Percentiles rank a stretch among this genome's conserved stretches.
phyloP scores from a whole-genome alignment of 805 yeast genomes.

The Debaryomyces maramus region DNA sequence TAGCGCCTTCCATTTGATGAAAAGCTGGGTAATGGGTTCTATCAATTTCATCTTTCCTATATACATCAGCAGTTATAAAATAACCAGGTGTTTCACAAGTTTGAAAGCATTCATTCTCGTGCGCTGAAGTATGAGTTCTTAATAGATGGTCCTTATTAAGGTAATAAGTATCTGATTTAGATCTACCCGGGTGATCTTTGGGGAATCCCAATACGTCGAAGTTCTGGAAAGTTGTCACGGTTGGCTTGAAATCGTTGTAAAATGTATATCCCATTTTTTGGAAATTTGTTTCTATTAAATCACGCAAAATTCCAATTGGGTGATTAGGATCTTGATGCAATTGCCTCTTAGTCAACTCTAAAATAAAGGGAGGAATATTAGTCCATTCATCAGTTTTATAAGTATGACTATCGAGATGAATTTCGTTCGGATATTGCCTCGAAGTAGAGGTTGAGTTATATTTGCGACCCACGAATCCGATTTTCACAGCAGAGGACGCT shows the following conservation, averaged over 20 bases:
- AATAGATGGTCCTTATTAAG: conserved; percentile 69
- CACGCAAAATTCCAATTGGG: conserved; percentile 85
- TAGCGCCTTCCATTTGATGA: conserved; percentile 97
- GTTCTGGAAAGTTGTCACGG: conserved; percentile 78
- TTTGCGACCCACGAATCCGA: neutral
- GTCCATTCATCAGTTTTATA: conserved; percentile 77
- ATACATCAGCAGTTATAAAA: conserved; percentile 92
- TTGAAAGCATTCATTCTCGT: conserved; percentile 83
- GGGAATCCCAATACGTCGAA: conserved; percentile 94
- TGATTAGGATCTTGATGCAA: conserved; percentile 74
- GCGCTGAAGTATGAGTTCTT: conserved; percentile 96
- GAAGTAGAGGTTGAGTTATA: neutral
- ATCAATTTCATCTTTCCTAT: conserved; percentile 93
- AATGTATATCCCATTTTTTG: conserved; percentile 68
- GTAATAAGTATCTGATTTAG: conserved; percentile 91
- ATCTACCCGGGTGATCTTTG: conserved; percentile 87
- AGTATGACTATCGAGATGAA: conserved; percentile 47
- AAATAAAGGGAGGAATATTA: conserved; percentile 75
- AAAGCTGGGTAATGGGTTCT: conserved; percentile 95
- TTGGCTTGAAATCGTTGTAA: conserved; percentile 79
- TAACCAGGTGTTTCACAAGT: conserved; percentile 75
- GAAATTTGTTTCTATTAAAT: conserved; percentile 70
- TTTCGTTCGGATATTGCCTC: conserved; percentile 24
- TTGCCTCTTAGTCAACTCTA: conserved; percentile 65
- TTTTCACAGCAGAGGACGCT: too few species aligned